Evolutionary conservation across 73 alveolate species (phyloP).

Genomic region (Paramecium pentaurelia): DNA sequence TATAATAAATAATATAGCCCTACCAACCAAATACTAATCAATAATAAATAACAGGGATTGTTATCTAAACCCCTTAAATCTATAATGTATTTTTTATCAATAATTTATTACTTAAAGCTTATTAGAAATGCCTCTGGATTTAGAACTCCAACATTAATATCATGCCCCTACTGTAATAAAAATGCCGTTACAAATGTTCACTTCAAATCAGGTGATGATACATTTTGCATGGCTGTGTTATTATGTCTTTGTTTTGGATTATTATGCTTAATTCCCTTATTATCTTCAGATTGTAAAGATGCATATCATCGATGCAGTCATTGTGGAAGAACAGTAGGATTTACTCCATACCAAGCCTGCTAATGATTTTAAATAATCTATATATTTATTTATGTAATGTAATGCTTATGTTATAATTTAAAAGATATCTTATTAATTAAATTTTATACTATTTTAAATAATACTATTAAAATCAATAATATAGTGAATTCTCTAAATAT

Average conservation of each 20-base stretch:
- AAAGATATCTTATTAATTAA: background rate
- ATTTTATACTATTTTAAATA: background rate
- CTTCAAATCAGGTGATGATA: background rate
- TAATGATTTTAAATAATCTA: background rate
- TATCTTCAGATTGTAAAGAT: background rate
- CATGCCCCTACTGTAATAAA: background rate
- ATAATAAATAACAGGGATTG: background rate
- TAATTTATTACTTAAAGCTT: background rate
- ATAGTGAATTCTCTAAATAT: background rate
- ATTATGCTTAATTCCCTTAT: background rate
- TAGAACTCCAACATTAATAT: background rate
- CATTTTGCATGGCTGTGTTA: background rate
- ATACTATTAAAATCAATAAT: background rate
- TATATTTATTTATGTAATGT: background rate
- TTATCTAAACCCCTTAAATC: background rate
- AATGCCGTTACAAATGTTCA: background rate
- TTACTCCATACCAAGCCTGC: background rate
- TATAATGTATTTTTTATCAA: background rate
- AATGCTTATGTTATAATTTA: background rate
- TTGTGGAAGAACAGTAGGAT: background rate
- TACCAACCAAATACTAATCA: background rate
- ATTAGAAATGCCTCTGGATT: background rate
- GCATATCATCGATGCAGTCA: background rate
- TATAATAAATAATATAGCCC: background rate
- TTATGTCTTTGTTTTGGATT: background rate